Evolutionary conservation across 768 basidiomycete species (phyloP).

Genomic region (Filobasidium wieringae): DNA sequence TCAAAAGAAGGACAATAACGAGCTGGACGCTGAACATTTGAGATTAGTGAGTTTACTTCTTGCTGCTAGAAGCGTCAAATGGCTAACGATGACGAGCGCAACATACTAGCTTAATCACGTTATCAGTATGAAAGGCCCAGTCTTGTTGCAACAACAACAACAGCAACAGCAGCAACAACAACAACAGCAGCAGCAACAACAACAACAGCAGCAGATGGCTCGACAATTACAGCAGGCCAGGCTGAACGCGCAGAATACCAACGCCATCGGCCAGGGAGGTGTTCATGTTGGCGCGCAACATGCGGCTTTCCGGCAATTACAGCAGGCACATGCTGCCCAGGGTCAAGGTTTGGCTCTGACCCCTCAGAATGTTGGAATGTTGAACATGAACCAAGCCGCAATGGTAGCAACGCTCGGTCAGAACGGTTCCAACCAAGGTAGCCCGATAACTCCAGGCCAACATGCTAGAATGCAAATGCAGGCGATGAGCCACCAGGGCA

Average conservation of each 20-base stretch:
- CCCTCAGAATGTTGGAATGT: not conserved
- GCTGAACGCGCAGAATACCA: not conserved
- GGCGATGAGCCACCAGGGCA: not conserved
- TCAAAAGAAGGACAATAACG: conserved; percentile 12
- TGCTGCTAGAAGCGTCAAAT: not conserved
- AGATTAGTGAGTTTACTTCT: conserved; percentile 1
- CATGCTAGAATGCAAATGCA: not conserved
- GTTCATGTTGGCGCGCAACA: not conserved
- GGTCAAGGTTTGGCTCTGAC: not conserved
- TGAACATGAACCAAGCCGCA: not conserved
- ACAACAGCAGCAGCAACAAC: conserved; percentile 6
- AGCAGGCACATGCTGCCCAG: not conserved
- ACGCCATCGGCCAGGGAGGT: not conserved
- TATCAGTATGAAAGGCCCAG: conserved; percentile 4
- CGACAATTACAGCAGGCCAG: not conserved
- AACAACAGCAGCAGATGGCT: not conserved
- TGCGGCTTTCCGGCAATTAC: not conserved
- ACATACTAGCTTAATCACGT: conserved; percentile 3
- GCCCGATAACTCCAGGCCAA: not conserved
- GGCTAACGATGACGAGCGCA: not conserved
- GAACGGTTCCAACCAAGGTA: too few relatives aligned
- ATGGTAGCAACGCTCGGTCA: not conserved
- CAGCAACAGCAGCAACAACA: conserved; percentile 9
- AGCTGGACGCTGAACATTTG: not conserved
- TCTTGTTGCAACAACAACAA: not conserved